Conservation (phyloP, 495 filamentous ascomycete species). For the Friedmanniomyces endolithicus region DNA sequence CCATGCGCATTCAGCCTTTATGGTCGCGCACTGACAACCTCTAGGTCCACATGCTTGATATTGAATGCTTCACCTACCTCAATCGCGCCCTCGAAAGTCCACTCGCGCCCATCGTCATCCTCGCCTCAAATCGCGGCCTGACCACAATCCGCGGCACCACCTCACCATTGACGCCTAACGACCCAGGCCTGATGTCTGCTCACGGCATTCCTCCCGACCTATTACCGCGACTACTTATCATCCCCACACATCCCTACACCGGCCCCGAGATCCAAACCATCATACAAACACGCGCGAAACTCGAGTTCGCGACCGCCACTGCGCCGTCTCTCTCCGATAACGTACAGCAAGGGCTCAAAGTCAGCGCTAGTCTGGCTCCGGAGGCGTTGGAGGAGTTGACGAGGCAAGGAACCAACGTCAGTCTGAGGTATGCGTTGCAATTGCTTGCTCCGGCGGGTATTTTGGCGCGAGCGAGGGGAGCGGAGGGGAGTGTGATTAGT, state of each 20-base stretch:
- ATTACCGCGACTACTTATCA: slow-evolving; percentile 81
- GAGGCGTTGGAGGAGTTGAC: slow-evolving; percentile 74
- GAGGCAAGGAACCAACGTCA: slow-evolving; percentile 72
- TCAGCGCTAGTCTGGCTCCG: neutral
- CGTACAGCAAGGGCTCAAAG: neutral
- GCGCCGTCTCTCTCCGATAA: slow-evolving; percentile 59
- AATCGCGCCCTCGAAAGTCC: slow-evolving; percentile 88
- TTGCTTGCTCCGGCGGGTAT: slow-evolving; percentile 77
- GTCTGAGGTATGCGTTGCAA: slow-evolving; percentile 83
- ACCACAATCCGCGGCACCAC: slow-evolving; percentile 62
- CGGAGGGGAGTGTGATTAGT: slow-evolving; percentile 53
- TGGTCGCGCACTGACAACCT: neutral
- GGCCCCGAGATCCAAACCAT: slow-evolving; percentile 81
- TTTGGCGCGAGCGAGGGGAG: slow-evolving; percentile 45
- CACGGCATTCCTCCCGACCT: slow-evolving; percentile 92
- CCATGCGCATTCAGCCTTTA: neutral
- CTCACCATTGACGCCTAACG: slow-evolving; percentile 20
- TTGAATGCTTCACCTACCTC: slow-evolving; percentile 97
- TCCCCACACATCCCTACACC: slow-evolving; percentile 79
- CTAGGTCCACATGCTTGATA: slow-evolving; percentile 95
- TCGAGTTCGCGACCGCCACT: slow-evolving; percentile 40
- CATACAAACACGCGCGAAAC: slow-evolving; percentile 65
- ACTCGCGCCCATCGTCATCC: slow-evolving; percentile 91
- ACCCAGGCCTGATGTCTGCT: slow-evolving; percentile 57
- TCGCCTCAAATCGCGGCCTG: slow-evolving; percentile 91